Conservation (phyloP, 2,329 filamentous ascomycete genomes). For the Cladosporium austrohemisphaericum region DNA sequence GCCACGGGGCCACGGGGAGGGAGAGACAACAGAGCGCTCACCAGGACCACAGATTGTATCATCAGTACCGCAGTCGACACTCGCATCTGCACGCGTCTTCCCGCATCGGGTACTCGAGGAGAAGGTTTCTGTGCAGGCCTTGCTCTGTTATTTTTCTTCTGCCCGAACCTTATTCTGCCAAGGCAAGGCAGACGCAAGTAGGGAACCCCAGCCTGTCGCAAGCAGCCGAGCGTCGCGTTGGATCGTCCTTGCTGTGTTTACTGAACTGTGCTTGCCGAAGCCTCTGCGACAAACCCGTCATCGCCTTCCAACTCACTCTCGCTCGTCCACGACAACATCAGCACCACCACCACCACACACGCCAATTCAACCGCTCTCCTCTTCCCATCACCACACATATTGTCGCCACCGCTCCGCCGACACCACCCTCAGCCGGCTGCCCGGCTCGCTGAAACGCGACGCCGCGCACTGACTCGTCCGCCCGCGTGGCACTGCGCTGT, state of each 20-base stretch:
- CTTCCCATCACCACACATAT: background rate
- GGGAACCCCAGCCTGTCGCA: constrained; percentile 2
- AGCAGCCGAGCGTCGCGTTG: background rate
- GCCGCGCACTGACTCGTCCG: constrained; percentile 10
- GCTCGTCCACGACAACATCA: background rate
- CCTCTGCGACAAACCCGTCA: background rate
- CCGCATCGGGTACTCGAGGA: too few relatives aligned
- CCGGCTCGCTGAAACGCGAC: constrained; percentile 11
- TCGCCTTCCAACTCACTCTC: background rate
- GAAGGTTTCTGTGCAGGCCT: constrained; percentile 6
- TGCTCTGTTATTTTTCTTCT: background rate
- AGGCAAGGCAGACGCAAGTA: background rate
- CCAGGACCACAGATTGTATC: too few relatives aligned
- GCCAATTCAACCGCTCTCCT: background rate
- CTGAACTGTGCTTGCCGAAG: background rate
- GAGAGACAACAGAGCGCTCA: too few relatives aligned
- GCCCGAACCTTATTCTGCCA: background rate
- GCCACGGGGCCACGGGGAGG: too few relatives aligned
- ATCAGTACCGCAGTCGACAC: too few relatives aligned
- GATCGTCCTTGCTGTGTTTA: constrained; percentile 2
- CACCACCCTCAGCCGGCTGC: background rate
- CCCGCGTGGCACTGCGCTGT: constrained; percentile 6
- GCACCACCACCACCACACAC: background rate
- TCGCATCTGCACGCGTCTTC: too few relatives aligned
- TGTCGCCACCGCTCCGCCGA: background rate